Percentiles rank a stretch among this genome's conserved stretches.
Evolutionary conservation across 306 rosid genomes (phyloP).

Genomic region (Begonia fuchsioides): DNA sequence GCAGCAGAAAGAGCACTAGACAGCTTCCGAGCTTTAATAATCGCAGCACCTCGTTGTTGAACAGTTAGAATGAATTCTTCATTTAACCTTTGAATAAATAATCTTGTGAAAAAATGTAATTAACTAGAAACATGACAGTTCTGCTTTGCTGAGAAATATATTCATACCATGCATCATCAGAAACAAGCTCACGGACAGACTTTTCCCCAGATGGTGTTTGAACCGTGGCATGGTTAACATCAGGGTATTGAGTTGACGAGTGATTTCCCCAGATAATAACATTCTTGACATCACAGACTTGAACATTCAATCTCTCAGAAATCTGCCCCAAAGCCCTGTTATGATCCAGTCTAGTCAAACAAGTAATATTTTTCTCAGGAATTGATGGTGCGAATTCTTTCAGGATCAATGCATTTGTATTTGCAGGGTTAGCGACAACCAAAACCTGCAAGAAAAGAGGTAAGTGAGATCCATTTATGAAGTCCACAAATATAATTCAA

Average conservation of each 20-base stretch:
- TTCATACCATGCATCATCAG: slow-evolving; percentile 50
- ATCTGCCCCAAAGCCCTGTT: slow-evolving; percentile 85
- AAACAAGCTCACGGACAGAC: slow-evolving; percentile 37
- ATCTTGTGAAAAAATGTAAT: not conserved
- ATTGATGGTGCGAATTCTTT: slow-evolving; percentile 81
- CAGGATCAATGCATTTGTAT: slow-evolving; percentile 77
- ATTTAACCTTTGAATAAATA: slow-evolving; percentile 36
- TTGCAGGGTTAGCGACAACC: slow-evolving; percentile 93
- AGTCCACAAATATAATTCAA: too few species aligned
- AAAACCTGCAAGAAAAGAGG: slow-evolving; percentile 36
- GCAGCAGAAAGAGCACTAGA: slow-evolving; percentile 62
- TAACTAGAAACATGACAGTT: not conserved
- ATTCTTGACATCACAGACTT: slow-evolving; percentile 61
- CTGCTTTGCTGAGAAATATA: not conserved
- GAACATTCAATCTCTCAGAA: slow-evolving; percentile 57
- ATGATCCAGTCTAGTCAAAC: slow-evolving; percentile 84
- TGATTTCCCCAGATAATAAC: slow-evolving; percentile 90
- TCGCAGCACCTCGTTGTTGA: slow-evolving; percentile 58
- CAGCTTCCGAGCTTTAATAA: slow-evolving; percentile 43
- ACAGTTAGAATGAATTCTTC: slow-evolving; percentile 51
- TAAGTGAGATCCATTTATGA: not conserved
- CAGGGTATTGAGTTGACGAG: slow-evolving; percentile 91
- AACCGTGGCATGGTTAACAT: slow-evolving; percentile 68
- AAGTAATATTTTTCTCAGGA: slow-evolving; percentile 64
- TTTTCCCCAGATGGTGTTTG: slow-evolving; percentile 17